Conservation (phyloP, 2,329 filamentous ascomycete genomes). For the Xylariaceae sp. region DNA sequence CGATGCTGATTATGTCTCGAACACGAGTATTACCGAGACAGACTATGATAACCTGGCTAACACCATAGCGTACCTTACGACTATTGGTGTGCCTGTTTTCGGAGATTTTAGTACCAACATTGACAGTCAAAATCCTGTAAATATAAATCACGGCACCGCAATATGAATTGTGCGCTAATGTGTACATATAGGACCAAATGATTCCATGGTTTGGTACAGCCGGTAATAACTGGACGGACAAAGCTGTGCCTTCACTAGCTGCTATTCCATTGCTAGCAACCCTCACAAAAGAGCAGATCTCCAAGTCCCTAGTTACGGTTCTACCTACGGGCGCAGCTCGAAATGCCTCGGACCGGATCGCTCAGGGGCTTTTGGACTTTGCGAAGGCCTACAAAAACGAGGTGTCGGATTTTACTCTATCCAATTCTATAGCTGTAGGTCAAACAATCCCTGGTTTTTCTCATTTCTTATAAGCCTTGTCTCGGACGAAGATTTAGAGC, state of each 20-base stretch:
- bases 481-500: no score
- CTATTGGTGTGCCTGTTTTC: conserved; percentile 4
- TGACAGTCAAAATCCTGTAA: conserved; percentile 9
- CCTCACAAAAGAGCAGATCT: no score
- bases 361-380: conserved; percentile 1
- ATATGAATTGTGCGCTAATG: no score
- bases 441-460: no score
- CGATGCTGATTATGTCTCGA: background rate
- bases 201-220: background rate
- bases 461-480: no score
- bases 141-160: background rate
- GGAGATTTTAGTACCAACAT: conserved; percentile 2
- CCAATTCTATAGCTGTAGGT: no score
- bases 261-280: no score
- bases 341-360: background rate
- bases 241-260: no score
- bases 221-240: no score
- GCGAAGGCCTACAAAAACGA: background rate
- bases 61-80: conserved; percentile 5
- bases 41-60: conserved; percentile 8
- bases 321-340: background rate
- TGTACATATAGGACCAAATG: background rate
- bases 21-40: conserved; percentile 1
- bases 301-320: background rate
- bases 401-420: background rate